Evolutionary conservation across 345 rosid species (phyloP).

Genomic region (Lepidium aucheri): DNA sequence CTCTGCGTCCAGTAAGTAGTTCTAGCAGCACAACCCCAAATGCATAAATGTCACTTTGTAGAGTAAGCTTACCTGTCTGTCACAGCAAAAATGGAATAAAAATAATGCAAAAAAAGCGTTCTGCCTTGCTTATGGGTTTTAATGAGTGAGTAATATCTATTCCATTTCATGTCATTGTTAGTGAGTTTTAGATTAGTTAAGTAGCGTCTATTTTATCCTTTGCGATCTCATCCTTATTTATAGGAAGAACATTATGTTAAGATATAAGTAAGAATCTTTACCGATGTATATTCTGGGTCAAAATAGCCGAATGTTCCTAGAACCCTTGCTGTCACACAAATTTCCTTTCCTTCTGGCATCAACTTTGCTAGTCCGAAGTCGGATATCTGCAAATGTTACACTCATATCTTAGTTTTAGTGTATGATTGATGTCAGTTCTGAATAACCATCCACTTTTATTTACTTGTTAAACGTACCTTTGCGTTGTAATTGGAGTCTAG

Average conservation of each 20-base stretch:
- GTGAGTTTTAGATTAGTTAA: background rate
- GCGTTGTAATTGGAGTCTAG: conserved; percentile 68
- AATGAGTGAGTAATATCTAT: background rate
- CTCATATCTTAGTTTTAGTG: conserved; percentile 15
- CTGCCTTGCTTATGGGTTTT: background rate
- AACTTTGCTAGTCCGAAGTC: conserved; percentile 95
- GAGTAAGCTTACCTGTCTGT: conserved; percentile 94
- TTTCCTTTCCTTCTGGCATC: conserved; percentile 93
- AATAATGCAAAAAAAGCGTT: background rate
- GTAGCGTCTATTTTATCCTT: background rate
- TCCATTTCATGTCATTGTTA: background rate
- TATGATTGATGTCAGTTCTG: background rate
- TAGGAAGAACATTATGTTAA: background rate
- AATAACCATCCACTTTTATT: background rate
- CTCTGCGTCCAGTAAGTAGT: conserved; percentile 93
- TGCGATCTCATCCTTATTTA: background rate
- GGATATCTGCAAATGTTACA: conserved; percentile 48
- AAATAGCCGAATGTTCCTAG: conserved; percentile 97
- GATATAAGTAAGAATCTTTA: conserved; percentile 23
- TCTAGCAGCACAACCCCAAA: conserved; percentile 95
- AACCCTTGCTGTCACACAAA: conserved; percentile 76
- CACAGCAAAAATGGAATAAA: background rate
- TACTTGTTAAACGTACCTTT: conserved; percentile 40
- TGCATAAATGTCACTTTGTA: conserved; percentile 96
- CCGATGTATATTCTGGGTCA: conserved; percentile 95